Conservation (phyloP, 2,329 filamentous ascomycete genomes). For the Penicillium sp. region DNA sequence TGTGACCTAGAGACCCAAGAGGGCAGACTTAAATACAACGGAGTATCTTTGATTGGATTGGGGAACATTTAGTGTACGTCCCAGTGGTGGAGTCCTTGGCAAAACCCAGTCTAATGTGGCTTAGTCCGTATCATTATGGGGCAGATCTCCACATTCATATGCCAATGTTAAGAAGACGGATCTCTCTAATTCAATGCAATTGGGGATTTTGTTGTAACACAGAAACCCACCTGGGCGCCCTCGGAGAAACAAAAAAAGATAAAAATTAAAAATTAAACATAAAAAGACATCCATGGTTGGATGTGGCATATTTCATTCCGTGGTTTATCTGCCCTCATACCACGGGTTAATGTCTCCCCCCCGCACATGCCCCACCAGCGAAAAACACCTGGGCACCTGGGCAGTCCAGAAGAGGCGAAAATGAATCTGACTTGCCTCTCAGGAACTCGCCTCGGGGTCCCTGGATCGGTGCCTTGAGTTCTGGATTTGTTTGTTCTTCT, state of each 20-base stretch:
- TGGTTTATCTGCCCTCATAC: neutral
- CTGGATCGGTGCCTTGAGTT: neutral
- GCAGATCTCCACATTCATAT: neutral
- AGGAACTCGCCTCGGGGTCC: neutral
- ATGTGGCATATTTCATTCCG: neutral
- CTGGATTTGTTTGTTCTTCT: neutral
- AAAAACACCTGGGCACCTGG: neutral
- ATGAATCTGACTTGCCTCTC: neutral
- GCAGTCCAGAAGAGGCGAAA: neutral
- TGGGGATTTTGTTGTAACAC: neutral
- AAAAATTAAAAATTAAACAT: neutral
- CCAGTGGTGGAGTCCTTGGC: neutral
- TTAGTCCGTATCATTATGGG: neutral
- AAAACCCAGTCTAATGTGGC: neutral
- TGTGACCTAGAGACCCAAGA: conserved; percentile 2
- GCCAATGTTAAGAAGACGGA: neutral
- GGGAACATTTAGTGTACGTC: neutral
- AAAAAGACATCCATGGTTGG: neutral
- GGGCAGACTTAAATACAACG: neutral
- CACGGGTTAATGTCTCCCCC: neutral
- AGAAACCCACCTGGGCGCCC: neutral
- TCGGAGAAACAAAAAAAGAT: neutral
- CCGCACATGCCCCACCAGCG: neutral
- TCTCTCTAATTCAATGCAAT: neutral
- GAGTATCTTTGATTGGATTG: neutral